Evolutionary conservation across 257 asterid genomes (phyloP), one percentile per base, ranked within the genome.

Genomic region (Scutellaria barbata): DNA sequence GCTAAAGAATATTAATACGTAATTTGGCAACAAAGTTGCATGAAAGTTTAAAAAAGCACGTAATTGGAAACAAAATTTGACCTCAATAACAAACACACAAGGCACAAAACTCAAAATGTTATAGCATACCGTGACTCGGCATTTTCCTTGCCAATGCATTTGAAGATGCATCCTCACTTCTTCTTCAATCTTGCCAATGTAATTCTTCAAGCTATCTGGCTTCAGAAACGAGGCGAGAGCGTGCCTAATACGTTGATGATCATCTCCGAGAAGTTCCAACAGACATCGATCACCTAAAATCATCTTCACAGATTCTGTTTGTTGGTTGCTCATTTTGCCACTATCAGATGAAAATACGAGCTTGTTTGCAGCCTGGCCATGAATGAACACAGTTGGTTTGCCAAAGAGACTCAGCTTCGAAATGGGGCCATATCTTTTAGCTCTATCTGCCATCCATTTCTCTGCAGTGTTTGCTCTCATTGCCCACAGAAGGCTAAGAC

Each of bases 281-380:
- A 91, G 71, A 61, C 82, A 64, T 0, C 95, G 80, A 6, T 87
- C 89, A 0, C 97, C 95, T 11, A 89, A 59, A 41, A 87, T 84
- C 92, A 68, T 83, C 77, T 58, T 89, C 56, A 87, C 68, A 0
- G 95, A 91, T 5, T 81, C 80, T 0, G 88, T 77, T 74, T 85
- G 97, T 14, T 81, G 85, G 57, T 84, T 87, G 63, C 80, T 74
- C 41, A 89, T 9, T 10, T 74, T 74, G 67, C 66, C 71, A 14
- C 80, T 81, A 45, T 88, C 90, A 16, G 77, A 67, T 2, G 85
- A 53, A 74, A 89, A 89, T 3, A 89, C 76, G 52, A 91, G 73
- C 81, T 79, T 91, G 83, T 91, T 91, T 30, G 96, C 97, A n/a
- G 90, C 92, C 68, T 74, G 92, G 10, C 97, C 96, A 50, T 81